Percentiles rank a stretch among this genome's conserved stretches.
phyloP scores from a whole-genome alignment of 768 basidiomycete genomes.

The Suillus cothurnatus region DNA sequence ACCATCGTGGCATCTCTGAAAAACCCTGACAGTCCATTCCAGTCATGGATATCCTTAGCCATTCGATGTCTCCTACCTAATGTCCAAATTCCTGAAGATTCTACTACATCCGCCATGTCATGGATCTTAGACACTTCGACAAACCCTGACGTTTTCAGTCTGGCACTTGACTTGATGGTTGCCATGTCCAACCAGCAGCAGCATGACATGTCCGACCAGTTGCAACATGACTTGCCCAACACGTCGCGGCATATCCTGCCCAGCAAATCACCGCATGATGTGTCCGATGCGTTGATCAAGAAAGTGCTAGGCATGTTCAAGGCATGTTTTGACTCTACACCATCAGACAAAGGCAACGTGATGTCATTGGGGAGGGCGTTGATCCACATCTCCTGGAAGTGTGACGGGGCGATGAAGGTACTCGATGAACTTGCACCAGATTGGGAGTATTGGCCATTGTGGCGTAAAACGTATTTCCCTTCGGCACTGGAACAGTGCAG shows the following conservation, averaged over 20 bases:
- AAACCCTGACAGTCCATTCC: constrained; percentile 11
- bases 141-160: constrained; percentile 11
- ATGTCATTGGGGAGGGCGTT: not conserved
- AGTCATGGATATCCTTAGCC: constrained; percentile 4
- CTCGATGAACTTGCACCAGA: not conserved
- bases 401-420: not conserved
- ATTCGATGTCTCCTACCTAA: not conserved
- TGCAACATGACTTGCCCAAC: too few relatives aligned
- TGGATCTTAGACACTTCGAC: constrained; percentile 18
- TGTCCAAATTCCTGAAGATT: not conserved
- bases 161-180: constrained; percentile 9
- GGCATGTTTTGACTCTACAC: not conserved
- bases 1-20: constrained; percentile 8
- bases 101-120: not conserved
- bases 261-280: too few relatives aligned
- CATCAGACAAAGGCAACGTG: not conserved
- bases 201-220: too few relatives aligned
- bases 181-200: not conserved
- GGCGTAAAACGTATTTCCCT: not conserved
- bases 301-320: not conserved
- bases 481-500: not conserved
- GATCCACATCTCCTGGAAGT: not conserved
- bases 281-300: too few relatives aligned
- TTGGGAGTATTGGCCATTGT: not conserved
- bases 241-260: too few relatives aligned